phyloP scores from a whole-genome alignment of 306 rosid genomes.

The Pterocarpus santalinus region DNA sequence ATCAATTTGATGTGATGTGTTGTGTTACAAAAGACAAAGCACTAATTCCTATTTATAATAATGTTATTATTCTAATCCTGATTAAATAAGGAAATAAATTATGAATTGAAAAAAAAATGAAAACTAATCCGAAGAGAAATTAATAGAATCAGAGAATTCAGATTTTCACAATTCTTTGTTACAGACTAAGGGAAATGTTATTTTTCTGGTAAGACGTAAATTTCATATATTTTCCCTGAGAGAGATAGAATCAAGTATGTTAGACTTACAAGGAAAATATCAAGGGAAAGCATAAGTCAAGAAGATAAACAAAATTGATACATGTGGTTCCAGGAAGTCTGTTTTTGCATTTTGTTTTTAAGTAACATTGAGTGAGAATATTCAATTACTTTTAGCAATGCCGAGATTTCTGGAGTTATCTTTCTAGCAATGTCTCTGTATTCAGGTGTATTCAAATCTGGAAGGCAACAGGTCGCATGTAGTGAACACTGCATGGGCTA shows the following conservation, averaged over 20 bases:
- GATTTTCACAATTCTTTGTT: not conserved
- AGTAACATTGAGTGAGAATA: conserved; percentile 30
- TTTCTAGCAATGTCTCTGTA: conserved; percentile 28
- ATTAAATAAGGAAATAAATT: too few relatives aligned
- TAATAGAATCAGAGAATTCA: conserved; percentile 16
- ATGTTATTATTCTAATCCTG: too few relatives aligned
- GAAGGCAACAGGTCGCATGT: conserved; percentile 71
- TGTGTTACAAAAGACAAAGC: too few relatives aligned
- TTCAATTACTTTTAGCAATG: conserved; percentile 27
- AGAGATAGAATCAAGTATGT: conserved; percentile 9
- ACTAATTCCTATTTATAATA: too few relatives aligned
- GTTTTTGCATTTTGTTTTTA: conserved; percentile 28
- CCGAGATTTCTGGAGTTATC: conserved; percentile 33
- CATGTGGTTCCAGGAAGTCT: conserved; percentile 21
- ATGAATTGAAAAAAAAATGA: too few relatives aligned
- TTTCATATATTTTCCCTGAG: not conserved
- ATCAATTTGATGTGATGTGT: not conserved
- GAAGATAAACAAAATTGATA: conserved; percentile 26
- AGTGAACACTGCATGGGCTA: conserved; percentile 87
- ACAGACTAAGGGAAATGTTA: not conserved
- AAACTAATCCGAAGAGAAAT: not conserved
- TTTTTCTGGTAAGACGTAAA: conserved; percentile 4
- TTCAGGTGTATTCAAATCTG: conserved; percentile 79
- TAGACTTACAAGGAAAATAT: not conserved
- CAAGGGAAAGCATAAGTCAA: conserved; percentile 32